Evolutionary conservation across 2,329 filamentous ascomycete species (phyloP), one percentile per base, ranked within the genome.

Genomic region (Talaromyces sp.): DNA sequence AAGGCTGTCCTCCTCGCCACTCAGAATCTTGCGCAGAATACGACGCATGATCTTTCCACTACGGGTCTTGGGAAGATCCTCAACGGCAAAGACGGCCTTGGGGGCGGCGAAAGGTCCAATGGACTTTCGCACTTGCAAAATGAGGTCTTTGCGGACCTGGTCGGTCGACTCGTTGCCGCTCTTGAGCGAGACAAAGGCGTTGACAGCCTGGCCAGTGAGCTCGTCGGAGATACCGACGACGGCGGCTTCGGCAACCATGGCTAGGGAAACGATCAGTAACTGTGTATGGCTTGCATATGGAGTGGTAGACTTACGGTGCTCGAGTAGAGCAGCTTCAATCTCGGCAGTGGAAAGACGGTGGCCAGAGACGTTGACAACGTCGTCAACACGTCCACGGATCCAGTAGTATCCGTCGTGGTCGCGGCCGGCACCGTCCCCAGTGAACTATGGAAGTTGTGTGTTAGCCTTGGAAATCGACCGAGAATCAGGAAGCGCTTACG

Each of bases 371-470:
- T 99, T 99, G 76, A 99, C 93, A 51, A 99, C 95, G 71, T 99
- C 95, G 73, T 99, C 95, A 58, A 99, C 95, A 77, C 95, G 92
- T 67, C 95, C 95, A 65, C 95, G 91, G 75, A 99, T 99, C 95
- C 95, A 99, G 86, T 98, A 99, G 83, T 97, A 99, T 61, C 95
- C 95, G 71, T 99, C 95, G 78, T 96, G 90, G 75, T 99, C 95
- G 73, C 95, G 91, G 63, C 91, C 95, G 60, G 95, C 95, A 73
- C 95, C 95, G 73, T 99, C 95, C 63, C 80, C 80, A 57, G 78
- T 81, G 72, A 81, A 81, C 78, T 81, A 65, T 10, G 9, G n/a
- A 13, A 25, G 9, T 7, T 8, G 22, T 4, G 49, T n/a, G 32
- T 59, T 49, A 59, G 49, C 33, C 19, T 42, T 28, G 10, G 28